A percentile compares a stretch with the other conserved stretches of the same genome.
Evolutionary conservation across 805 yeast species (phyloP).

Genomic region (Saccharomycopsis malanga): DNA sequence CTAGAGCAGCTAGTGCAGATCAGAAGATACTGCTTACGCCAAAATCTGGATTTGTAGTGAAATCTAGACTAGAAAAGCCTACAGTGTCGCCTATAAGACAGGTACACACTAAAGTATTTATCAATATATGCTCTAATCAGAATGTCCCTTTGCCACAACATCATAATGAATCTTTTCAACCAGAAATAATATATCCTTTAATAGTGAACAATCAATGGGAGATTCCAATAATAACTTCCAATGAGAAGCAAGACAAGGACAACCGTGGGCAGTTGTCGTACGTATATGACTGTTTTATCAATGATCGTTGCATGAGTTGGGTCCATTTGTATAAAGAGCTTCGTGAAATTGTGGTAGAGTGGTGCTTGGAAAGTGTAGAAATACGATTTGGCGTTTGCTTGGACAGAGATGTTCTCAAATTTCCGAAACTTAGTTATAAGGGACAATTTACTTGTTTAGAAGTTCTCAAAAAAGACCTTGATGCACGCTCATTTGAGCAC

Average conservation of each 20-base stretch:
- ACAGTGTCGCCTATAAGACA: conserved; percentile 26
- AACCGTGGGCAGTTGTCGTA: conserved; percentile 60
- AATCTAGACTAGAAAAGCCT: conserved; percentile 44
- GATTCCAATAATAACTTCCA: conserved; percentile 70
- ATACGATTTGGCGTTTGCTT: conserved; percentile 40
- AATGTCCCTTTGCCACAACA: conserved; percentile 57
- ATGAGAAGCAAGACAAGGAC: conserved; percentile 48
- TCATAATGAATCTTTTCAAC: conserved; percentile 36
- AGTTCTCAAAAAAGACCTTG: conserved; percentile 39
- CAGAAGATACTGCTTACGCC: conserved; percentile 35
- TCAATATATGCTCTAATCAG: conserved; percentile 65
- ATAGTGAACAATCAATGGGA: conserved; percentile 75
- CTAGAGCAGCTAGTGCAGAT: not conserved
- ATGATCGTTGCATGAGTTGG: conserved; percentile 57
- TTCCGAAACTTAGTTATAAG: conserved; percentile 69
- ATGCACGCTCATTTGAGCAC: conserved; percentile 32
- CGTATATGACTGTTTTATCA: conserved; percentile 76
- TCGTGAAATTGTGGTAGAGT: conserved; percentile 62
- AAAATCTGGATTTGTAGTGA: conserved; percentile 65
- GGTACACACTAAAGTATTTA: conserved; percentile 56
- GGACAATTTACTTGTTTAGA: conserved; percentile 39
- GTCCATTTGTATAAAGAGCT: conserved; percentile 51
- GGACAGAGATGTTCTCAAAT: conserved; percentile 50
- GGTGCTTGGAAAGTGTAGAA: conserved; percentile 80
- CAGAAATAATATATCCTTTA: conserved; percentile 51